Base-by-base conservation (phyloP, 306 rosid species). In the Vigna mungo region DNA sequence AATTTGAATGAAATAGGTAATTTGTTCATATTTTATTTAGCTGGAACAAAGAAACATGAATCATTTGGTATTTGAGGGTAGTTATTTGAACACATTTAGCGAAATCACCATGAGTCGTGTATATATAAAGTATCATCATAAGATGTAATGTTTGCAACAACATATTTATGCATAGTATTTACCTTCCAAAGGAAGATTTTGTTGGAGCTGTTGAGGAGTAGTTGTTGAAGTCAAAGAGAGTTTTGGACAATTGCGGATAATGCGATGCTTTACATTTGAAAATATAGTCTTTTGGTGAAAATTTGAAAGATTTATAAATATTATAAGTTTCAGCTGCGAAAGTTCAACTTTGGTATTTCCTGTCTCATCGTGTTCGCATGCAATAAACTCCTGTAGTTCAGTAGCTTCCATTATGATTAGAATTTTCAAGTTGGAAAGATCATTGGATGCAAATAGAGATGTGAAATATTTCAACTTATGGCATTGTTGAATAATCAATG, bases 211-310 rank as follows among this genome's bases (percentile, higher is more conserved):
- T 0, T 2, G 11, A 9, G 0, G 15, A 15, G 78, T 20, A 51
- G 20, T 12, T 0, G 77, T 39, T 44, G 86, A 68, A 59, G 77
- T 39, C 47, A 18, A 27, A 30, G 80, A 49, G 39, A 78, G 58
- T 30, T 21, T 51, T 13, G 83, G 80, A 63, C 77, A 83, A 6
- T 60, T n/a, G 12, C 30, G 43, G 34, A 83, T 32, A n/a, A 78
- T 1, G 14, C 63, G 71, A 34, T 41, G 14, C 18, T 17, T 51
- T 1, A 67, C 30, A 20, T 44, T 73, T 4, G 13, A 54, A 18
- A 73, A 30, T 60, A 30, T 73, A 20, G 12, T 34, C 75, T 23
- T 70, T 61, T 32, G 76, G 17, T 36, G 10, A 14, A 76, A 72
- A 16, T 18, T 70, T 44, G 72, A 54, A 14, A 84, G 75, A 5